A percentile compares a stretch with the other conserved stretches of the same genome.
phyloP scores from a whole-genome alignment of 2,329 filamentous ascomycete genomes.

The Ophiostoma perfectum region DNA sequence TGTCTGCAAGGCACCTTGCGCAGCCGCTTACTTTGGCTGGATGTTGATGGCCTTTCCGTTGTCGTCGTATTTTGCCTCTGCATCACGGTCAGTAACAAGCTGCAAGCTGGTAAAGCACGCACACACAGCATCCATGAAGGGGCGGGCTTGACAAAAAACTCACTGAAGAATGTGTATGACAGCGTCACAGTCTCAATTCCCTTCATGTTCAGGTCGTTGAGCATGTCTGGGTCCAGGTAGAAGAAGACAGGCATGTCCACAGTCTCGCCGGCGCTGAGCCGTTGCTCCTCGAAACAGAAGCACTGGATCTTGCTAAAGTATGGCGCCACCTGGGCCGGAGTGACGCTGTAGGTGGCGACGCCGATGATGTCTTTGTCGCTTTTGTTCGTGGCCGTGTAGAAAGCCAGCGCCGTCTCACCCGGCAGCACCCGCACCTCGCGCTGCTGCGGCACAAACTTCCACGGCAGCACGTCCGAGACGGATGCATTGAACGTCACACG shows the following conservation, averaged over 20 bases:
- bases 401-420: conserved; percentile 92
- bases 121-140: too few species aligned
- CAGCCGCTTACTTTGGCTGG: conserved; percentile 20
- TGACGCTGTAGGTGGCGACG: conserved; percentile 95
- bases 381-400: conserved; percentile 94
- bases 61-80: conserved; percentile 79
- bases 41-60: conserved; percentile 59
- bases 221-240: conserved; percentile 93
- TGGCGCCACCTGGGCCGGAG: conserved; percentile 87
- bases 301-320: conserved; percentile 99
- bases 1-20: not conserved
- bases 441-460: conserved; percentile 97
- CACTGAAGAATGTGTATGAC: conserved; percentile 98
- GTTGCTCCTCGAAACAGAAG: conserved; percentile 97
- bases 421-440: conserved; percentile 92
- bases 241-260: conserved; percentile 99
- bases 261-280: conserved; percentile 88
- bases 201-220: conserved; percentile 87
- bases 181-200: conserved; percentile 92
- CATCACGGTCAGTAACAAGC: not conserved
- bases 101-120: too few species aligned
- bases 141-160: conserved; percentile 37
- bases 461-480: conserved; percentile 89
- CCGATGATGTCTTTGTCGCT: conserved; percentile 92
- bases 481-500: conserved; percentile 95